These are phyloP conservation scores for Nicotiana attenuata DNA, from an alignment of 257 asterid species.

Conservation along the genomic window DNA sequence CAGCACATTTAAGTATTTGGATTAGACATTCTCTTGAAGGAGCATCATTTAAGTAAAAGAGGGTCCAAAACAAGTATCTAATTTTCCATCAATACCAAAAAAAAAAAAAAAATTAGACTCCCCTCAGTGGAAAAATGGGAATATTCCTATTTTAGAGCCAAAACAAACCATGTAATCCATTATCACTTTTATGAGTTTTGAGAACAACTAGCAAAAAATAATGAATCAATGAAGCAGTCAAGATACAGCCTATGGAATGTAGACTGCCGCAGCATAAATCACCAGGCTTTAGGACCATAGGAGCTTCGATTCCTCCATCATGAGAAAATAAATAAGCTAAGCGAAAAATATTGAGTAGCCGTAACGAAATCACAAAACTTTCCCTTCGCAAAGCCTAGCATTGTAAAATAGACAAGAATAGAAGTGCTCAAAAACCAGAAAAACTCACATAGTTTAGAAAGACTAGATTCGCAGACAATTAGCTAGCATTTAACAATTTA, in stretches of 20 bases:
- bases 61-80: not conserved
- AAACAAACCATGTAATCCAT: not conserved
- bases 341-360: too few species aligned
- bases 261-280: not conserved
- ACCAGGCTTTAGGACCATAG: not conserved
- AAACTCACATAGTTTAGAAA: not conserved
- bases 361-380: not conserved
- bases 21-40: not conserved
- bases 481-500: conserved; percentile 16
- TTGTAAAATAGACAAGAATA: not conserved
- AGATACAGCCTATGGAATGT: not conserved
- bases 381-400: not conserved
- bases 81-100: not conserved
- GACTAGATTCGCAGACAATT: not conserved
- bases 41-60: not conserved
- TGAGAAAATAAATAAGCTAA: not conserved
- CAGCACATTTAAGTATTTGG: not conserved
- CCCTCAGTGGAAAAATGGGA: not conserved
- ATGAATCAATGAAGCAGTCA: not conserved
- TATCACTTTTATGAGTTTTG: not conserved
- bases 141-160: not conserved
- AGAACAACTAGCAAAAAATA: not conserved
- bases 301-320: conserved; percentile 2
- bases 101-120: not conserved
- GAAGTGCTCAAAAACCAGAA: not conserved